phyloP scores from a whole-genome alignment of 768 basidiomycete genomes.

The Pulveroboletus sp. region DNA sequence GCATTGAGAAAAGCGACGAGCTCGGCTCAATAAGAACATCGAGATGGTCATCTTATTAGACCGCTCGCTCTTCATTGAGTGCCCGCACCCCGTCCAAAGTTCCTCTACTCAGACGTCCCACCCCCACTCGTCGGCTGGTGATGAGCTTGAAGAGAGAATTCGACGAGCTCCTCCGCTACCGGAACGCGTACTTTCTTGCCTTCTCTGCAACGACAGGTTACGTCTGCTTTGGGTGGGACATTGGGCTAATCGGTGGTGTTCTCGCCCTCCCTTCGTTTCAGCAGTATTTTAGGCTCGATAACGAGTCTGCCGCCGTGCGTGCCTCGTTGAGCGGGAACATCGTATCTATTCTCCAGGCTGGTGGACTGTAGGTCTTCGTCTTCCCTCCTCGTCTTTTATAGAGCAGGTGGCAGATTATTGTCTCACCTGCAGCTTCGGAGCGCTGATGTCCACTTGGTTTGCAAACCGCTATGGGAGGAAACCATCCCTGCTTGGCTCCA shows the following conservation, averaged over 20 bases:
- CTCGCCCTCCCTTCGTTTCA: slow-evolving; percentile 34
- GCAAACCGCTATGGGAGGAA: slow-evolving; percentile 34
- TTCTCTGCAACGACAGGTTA: slow-evolving; percentile 33
- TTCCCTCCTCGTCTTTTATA: not conserved
- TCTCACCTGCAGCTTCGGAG: slow-evolving; percentile 14
- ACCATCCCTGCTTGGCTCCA: slow-evolving; percentile 29
- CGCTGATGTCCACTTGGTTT: slow-evolving; percentile 25
- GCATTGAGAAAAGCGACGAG: no score
- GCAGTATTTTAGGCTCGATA: slow-evolving; percentile 31
- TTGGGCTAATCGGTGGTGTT: slow-evolving; percentile 35
- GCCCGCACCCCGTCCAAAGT: not conserved
- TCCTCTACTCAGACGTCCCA: not conserved
- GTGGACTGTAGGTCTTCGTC: slow-evolving; percentile 28
- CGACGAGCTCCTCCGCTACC: slow-evolving; percentile 23
- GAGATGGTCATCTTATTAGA: no score
- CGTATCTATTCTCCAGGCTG: slow-evolving; percentile 35
- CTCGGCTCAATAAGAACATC: no score
- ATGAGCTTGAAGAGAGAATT: slow-evolving; percentile 24
- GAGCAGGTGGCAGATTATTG: not conserved
- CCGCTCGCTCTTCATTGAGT: not conserved
- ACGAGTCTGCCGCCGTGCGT: slow-evolving; percentile 17
- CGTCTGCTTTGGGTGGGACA: slow-evolving; percentile 35
- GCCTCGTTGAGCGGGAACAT: slow-evolving; percentile 34
- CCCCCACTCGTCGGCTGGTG: not conserved
- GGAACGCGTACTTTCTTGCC: slow-evolving; percentile 33